Evolutionary conservation across 2,329 filamentous ascomycete genomes (phyloP).

Genomic region (Ascochyta fabae): DNA sequence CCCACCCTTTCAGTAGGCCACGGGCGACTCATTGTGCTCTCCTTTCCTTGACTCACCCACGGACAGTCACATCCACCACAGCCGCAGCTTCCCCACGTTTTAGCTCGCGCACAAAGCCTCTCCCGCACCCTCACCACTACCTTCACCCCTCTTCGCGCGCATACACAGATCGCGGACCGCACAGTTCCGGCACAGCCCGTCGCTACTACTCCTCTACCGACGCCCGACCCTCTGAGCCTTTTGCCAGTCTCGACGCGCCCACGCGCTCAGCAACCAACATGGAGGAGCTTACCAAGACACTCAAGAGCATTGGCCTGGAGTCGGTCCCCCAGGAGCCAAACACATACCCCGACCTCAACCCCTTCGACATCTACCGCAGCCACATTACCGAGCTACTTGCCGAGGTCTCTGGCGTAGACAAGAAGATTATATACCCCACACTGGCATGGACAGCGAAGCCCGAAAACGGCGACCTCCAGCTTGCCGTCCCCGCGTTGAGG

Average conservation of each 20-base stretch:
- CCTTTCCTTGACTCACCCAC: constrained; percentile 38
- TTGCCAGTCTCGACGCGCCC: constrained; percentile 36
- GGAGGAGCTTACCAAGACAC: constrained; percentile 47
- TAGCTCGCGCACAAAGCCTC: constrained; percentile 15
- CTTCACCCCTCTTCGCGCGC: constrained; percentile 7
- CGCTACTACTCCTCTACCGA: constrained; percentile 25
- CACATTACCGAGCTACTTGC: constrained; percentile 75
- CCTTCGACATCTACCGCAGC: constrained; percentile 78
- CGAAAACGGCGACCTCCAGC: constrained; percentile 81
- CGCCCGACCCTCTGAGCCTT: constrained; percentile 26
- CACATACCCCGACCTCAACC: constrained; percentile 71
- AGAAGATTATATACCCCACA: constrained; percentile 73
- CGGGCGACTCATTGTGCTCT: constrained; percentile 43
- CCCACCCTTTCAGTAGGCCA: constrained; percentile 34
- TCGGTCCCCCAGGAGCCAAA: constrained; percentile 50
- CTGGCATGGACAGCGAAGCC: constrained; percentile 80
- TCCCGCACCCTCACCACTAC: constrained; percentile 11
- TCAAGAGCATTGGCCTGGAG: constrained; percentile 48
- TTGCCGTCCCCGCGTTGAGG: constrained; percentile 80
- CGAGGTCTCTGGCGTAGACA: constrained; percentile 72
- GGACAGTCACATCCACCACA: constrained; percentile 18
- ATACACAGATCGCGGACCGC: not conserved
- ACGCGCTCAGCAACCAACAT: constrained; percentile 33
- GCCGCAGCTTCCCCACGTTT: constrained; percentile 16
- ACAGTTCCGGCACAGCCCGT: constrained; percentile 1